These are phyloP conservation scores for Ophiostoma populinum DNA, from an alignment of 2,329 filamentous ascomycete species.

Conservation along the genomic window DNA sequence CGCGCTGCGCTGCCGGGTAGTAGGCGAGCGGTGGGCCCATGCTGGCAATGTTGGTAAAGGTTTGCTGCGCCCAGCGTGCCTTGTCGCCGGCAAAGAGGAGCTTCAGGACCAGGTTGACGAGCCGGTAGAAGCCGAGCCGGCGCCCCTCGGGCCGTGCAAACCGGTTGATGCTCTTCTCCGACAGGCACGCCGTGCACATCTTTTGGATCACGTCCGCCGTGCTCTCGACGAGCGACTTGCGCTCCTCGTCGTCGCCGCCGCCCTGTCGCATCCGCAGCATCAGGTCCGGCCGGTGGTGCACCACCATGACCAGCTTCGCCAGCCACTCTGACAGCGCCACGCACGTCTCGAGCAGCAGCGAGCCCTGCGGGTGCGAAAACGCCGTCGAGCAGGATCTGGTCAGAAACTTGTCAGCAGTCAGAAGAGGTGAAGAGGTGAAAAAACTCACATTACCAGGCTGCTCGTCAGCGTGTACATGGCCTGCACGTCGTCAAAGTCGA, in stretches of 20 bases:
- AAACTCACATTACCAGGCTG: conserved; percentile 25
- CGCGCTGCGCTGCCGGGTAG: conserved; percentile 72
- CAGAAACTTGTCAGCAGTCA: neutral
- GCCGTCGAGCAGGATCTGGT: conserved; percentile 65
- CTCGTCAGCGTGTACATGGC: conserved; percentile 60
- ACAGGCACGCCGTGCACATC: conserved; percentile 79
- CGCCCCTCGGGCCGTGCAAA: conserved; percentile 62
- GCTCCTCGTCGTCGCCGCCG: conserved; percentile 43
- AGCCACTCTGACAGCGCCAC: conserved; percentile 68
- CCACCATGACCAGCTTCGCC: conserved; percentile 64
- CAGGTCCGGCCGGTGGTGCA: conserved; percentile 67
- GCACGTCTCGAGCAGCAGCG: conserved; percentile 67
- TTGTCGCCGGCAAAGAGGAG: conserved; percentile 74
- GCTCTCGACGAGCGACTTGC: conserved; percentile 67
- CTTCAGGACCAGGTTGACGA: conserved; percentile 80
- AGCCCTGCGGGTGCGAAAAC: conserved; percentile 61
- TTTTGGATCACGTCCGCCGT: conserved; percentile 81
- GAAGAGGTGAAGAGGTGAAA: neutral
- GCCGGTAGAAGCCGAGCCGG: conserved; percentile 74
- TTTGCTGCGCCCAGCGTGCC: conserved; percentile 66
- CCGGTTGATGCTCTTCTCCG: conserved; percentile 54
- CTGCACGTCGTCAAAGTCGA: conserved; percentile 58
- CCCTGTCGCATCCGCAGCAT: conserved; percentile 36
- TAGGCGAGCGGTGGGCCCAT: conserved; percentile 65
- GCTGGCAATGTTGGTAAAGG: conserved; percentile 75